These are phyloP conservation scores for Pseudoneurospora amorphoporcata DNA, from an alignment of 495 filamentous ascomycete species.

Conservation along the genomic window DNA sequence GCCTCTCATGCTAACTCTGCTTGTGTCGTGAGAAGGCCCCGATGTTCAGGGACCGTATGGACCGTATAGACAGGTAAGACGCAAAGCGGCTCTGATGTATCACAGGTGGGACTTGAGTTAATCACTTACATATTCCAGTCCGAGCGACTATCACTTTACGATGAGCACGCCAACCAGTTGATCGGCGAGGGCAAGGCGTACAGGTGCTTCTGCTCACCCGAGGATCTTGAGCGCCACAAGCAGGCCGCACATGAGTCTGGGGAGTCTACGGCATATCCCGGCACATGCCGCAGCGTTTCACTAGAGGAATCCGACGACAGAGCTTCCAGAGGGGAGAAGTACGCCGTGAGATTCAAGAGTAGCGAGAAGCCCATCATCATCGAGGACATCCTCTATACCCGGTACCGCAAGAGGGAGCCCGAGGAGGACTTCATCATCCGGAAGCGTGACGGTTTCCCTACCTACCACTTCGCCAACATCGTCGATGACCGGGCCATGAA, in stretches of 20 bases:
- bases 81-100: neutral
- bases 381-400: conserved; percentile 68
- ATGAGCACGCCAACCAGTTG: conserved; percentile 58
- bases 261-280: conserved; percentile 61
- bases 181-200: conserved; percentile 67
- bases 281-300: conserved; percentile 60
- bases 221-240: conserved; percentile 56
- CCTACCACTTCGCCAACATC: conserved; percentile 95
- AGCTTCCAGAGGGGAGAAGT: conserved; percentile 54
- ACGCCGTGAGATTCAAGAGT: conserved; percentile 67
- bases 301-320: conserved; percentile 56
- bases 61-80: conserved; percentile 71
- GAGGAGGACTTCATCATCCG: conserved; percentile 59
- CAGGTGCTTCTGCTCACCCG: conserved; percentile 80
- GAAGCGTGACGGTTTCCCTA: conserved; percentile 84
- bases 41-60: conserved; percentile 67
- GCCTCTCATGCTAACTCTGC: neutral
- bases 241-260: conserved; percentile 47
- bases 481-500: conserved; percentile 91
- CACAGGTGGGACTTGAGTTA: neutral
- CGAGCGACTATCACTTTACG: conserved; percentile 66
- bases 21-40: conserved; percentile 47
- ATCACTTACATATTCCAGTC: conserved; percentile 43
- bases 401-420: conserved; percentile 34
- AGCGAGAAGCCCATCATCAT: conserved; percentile 48